Conservation (phyloP, 75 land plant species). For the Chamaecyparis obtusa region DNA sequence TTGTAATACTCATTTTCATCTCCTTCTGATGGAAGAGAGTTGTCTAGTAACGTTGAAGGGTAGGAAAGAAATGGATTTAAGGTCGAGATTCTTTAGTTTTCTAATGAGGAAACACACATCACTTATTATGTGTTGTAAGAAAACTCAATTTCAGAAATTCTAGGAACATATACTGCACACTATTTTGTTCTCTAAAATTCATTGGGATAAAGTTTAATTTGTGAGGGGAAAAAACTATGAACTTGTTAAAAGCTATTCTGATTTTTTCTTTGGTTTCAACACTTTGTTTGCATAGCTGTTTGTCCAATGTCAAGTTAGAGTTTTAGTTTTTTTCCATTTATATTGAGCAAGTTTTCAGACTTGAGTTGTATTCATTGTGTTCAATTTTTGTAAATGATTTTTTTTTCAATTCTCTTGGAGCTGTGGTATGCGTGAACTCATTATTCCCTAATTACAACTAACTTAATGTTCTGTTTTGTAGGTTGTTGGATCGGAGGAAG, state of each 20-base stretch:
- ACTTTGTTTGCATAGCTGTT: neutral
- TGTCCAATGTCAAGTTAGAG: neutral
- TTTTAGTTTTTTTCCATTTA: neutral
- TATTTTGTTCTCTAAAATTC: neutral
- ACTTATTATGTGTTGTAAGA: neutral
- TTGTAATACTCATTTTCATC: neutral
- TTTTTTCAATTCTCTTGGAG: neutral
- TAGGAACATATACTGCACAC: neutral
- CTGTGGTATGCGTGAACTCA: neutral
- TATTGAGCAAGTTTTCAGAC: neutral
- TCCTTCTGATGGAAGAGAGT: neutral
- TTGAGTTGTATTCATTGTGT: neutral
- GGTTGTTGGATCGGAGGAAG: constrained; percentile 87
- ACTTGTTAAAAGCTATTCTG: neutral
- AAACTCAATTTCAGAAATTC: neutral
- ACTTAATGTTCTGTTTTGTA: constrained; percentile 11
- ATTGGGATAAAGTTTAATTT: neutral
- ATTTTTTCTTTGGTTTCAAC: neutral
- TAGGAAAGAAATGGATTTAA: neutral
- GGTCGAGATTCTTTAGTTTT: neutral
- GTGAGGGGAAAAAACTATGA: neutral
- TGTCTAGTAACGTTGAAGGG: neutral
- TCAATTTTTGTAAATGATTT: neutral
- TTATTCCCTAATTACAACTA: neutral
- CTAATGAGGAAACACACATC: neutral